Conservation (phyloP, 1,139 yeast genomes). For the Suhomyces kunorum region DNA sequence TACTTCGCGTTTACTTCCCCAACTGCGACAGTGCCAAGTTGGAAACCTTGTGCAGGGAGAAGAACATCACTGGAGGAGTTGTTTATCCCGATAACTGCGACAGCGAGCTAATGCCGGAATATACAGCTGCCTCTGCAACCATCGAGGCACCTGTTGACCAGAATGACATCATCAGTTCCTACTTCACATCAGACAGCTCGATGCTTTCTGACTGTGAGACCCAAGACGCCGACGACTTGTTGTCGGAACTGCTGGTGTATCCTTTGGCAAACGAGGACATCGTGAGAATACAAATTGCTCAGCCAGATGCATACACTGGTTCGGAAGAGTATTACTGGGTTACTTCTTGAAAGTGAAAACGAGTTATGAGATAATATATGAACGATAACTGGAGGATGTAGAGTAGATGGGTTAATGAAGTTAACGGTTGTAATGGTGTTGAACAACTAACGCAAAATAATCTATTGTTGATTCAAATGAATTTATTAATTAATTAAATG, state of each 20-base stretch:
- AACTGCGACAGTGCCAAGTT: constrained; percentile 55
- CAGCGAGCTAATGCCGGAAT: constrained; percentile 5
- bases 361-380: constrained; percentile 5
- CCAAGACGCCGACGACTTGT: constrained; percentile 20
- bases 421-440: too few relatives aligned
- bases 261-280: constrained; percentile 28
- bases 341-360: constrained; percentile 11
- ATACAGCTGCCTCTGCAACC: constrained; percentile 3
- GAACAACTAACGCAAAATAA: too few relatives aligned
- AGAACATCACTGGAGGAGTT: constrained; percentile 52
- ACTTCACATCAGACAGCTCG: constrained; percentile 19
- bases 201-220: constrained; percentile 18
- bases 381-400: too few relatives aligned
- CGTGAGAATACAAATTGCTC: constrained; percentile 21
- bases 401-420: too few relatives aligned
- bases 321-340: constrained; percentile 29
- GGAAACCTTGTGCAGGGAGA: constrained; percentile 51
- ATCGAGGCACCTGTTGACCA: constrained; percentile 10
- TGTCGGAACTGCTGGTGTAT: constrained; percentile 23
- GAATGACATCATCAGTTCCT: constrained; percentile 30
- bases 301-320: constrained; percentile 15
- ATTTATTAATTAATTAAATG: too few relatives aligned
- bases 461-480: too few relatives aligned
- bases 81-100: constrained; percentile 33
- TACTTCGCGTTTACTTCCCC: constrained; percentile 56